Evolutionary conservation across 1,284 basidiomycete species (phyloP).

Genomic region (Lentinula novae-zelandiae): DNA sequence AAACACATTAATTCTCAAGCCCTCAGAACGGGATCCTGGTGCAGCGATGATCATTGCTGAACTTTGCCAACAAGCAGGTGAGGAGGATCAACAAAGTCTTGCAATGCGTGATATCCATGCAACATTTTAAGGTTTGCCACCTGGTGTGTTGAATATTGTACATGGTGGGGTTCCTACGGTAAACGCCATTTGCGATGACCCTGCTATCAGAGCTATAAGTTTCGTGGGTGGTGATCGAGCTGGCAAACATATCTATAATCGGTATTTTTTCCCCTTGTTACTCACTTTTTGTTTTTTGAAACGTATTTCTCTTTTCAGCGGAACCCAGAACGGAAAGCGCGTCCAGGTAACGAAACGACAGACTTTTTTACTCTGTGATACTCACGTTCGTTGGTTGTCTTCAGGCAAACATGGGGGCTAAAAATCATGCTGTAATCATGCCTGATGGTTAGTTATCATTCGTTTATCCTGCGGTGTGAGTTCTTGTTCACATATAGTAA

Average conservation of each 20-base stretch:
- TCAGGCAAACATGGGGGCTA: conserved; percentile 90
- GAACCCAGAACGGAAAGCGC: conserved; percentile 85
- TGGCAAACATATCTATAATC: conserved; percentile 91
- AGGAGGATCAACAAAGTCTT: neutral
- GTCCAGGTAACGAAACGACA: conserved; percentile 59
- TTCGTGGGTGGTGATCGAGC: conserved; percentile 97
- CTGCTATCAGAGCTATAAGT: conserved; percentile 89
- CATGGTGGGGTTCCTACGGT: conserved; percentile 90
- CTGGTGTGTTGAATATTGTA: conserved; percentile 84
- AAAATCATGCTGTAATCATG: conserved; percentile 96
- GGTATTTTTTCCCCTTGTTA: conserved; percentile 37
- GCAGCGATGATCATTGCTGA: conserved; percentile 98
- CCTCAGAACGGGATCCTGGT: conserved; percentile 94
- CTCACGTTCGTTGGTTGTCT: conserved; percentile 4
- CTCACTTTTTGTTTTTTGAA: neutral
- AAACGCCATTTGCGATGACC: conserved; percentile 92
- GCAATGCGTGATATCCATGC: neutral
- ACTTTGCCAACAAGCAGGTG: conserved; percentile 81
- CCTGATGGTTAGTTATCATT: conserved; percentile 68
- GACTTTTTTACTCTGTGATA: conserved; percentile 8
- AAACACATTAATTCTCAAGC: conserved; percentile 94
- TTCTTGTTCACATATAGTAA: conserved; percentile 5
- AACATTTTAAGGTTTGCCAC: conserved; percentile 56
- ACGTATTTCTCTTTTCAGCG: conserved; percentile 38
- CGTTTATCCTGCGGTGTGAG: neutral